These are phyloP conservation scores for Pterocarpus macrocarpus DNA, from an alignment of 306 rosid genomes.

Conservation along the genomic window DNA sequence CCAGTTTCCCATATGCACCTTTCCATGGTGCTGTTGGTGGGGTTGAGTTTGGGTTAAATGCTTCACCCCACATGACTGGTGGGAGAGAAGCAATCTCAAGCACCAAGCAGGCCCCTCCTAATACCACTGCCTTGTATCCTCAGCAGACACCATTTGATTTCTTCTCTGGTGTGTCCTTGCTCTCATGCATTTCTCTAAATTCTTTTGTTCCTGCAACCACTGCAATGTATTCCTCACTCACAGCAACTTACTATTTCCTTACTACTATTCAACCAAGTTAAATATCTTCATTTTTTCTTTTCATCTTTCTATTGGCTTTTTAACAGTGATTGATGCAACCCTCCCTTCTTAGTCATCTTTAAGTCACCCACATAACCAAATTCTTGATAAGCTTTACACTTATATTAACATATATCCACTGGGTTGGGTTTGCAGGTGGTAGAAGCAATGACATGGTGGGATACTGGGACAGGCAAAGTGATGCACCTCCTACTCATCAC, in stretches of 20 bases:
- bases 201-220: neutral
- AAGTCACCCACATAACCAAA: no score
- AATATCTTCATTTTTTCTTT: neutral
- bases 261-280: constrained; percentile 12
- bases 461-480: constrained; percentile 52
- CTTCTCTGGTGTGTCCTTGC: constrained; percentile 60
- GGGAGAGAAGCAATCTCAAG: constrained; percentile 56
- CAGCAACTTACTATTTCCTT: neutral
- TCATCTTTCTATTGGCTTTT: neutral
- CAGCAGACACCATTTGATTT: constrained; percentile 63
- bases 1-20: constrained; percentile 54
- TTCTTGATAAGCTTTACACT: neutral
- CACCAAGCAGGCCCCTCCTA: constrained; percentile 46
- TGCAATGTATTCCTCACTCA: no score
- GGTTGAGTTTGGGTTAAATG: constrained; percentile 55
- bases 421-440: constrained; percentile 45
- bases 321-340: constrained; percentile 26
- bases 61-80: constrained; percentile 52
- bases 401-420: neutral
- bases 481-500: constrained; percentile 18
- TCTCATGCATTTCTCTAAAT: neutral
- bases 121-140: constrained; percentile 45
- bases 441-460: constrained; percentile 57
- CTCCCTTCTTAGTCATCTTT: neutral
- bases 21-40: constrained; percentile 51